phyloP scores from a whole-genome alignment of 2,329 filamentous ascomycete genomes.

The Fusarium sublunatum region DNA sequence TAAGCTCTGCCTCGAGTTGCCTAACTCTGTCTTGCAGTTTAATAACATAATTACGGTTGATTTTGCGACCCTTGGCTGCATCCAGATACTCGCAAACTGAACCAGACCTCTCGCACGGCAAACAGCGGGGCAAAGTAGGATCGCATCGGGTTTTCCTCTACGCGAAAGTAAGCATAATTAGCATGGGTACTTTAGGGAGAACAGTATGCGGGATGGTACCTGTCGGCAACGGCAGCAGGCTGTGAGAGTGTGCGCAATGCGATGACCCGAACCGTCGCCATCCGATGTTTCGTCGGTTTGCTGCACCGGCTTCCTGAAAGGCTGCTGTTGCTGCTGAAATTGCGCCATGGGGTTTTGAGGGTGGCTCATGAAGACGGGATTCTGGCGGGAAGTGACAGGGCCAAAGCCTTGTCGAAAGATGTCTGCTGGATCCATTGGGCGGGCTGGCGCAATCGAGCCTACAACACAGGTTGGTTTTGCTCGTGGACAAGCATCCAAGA shows the following conservation, averaged over 20 bases:
- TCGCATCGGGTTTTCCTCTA: constrained; percentile 97
- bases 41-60: constrained; percentile 92
- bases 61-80: constrained; percentile 83
- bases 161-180: constrained; percentile 19
- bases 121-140: constrained; percentile 88
- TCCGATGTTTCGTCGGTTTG: constrained; percentile 59
- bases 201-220: constrained; percentile 59
- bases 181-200: constrained; percentile 15
- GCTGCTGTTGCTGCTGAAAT: constrained; percentile 44
- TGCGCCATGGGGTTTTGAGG: constrained; percentile 43
- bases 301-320: constrained; percentile 47
- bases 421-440: constrained; percentile 67
- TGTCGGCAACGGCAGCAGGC: constrained; percentile 84
- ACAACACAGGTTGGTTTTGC: constrained; percentile 7
- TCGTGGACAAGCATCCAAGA: constrained; percentile 26
- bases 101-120: constrained; percentile 91
- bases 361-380: constrained; percentile 47
- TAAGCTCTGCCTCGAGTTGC: constrained; percentile 83
- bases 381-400: constrained; percentile 55
- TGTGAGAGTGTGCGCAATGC: constrained; percentile 82
- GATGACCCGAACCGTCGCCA: constrained; percentile 63
- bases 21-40: constrained; percentile 89
- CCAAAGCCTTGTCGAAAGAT: constrained; percentile 70
- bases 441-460: constrained; percentile 12
- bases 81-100: constrained; percentile 96